Conservation (phyloP, 768 basidiomycete species). For the Suillus subaureus region DNA sequence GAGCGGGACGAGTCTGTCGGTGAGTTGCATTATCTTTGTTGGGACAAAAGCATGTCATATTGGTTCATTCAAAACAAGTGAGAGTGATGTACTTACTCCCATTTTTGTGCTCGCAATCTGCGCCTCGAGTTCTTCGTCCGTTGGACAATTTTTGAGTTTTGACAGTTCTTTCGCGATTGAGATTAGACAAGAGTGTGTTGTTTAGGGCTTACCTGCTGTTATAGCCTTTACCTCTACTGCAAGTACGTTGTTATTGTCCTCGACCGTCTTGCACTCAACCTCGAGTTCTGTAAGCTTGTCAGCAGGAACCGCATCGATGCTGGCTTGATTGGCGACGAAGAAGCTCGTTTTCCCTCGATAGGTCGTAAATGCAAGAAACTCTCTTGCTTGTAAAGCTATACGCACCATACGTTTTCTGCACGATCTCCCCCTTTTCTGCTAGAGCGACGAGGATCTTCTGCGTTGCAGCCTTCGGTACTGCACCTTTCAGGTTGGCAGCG, state of each 20-base stretch:
- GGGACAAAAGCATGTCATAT: slow-evolving; percentile 8
- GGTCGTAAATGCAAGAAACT: slow-evolving; percentile 5
- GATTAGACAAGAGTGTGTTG: slow-evolving; percentile 1
- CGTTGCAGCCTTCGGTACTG: slow-evolving; percentile 78
- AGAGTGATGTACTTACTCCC: slow-evolving; percentile 45
- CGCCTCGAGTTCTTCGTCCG: slow-evolving; percentile 62
- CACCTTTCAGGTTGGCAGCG: slow-evolving; percentile 87
- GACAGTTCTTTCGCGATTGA: slow-evolving; percentile 54
- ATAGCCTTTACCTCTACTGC: slow-evolving; percentile 52
- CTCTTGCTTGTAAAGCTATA: slow-evolving; percentile 10
- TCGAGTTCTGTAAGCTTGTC: slow-evolving; percentile 65
- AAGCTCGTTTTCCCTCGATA: slow-evolving; percentile 77
- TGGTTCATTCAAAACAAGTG: slow-evolving; percentile 16
- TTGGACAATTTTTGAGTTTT: slow-evolving; percentile 65
- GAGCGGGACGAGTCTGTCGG: slow-evolving; percentile 59
- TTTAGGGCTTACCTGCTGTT: slow-evolving; percentile 23
- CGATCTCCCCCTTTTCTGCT: slow-evolving; percentile 83
- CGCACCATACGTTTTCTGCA: slow-evolving; percentile 83
- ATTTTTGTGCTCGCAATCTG: slow-evolving; percentile 53
- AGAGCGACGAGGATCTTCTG: slow-evolving; percentile 83
- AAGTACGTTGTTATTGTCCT: slow-evolving; percentile 61
- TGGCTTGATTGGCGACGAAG: slow-evolving; percentile 83
- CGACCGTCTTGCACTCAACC: slow-evolving; percentile 53
- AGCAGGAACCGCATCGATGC: slow-evolving; percentile 63
- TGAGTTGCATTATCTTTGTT: slow-evolving; percentile 50